Percentiles rank a stretch among this genome's conserved stretches.
These are phyloP conservation scores for Strobilomyces dryophilus DNA, from an alignment of 768 basidiomycete genomes.

Conservation along the genomic window DNA sequence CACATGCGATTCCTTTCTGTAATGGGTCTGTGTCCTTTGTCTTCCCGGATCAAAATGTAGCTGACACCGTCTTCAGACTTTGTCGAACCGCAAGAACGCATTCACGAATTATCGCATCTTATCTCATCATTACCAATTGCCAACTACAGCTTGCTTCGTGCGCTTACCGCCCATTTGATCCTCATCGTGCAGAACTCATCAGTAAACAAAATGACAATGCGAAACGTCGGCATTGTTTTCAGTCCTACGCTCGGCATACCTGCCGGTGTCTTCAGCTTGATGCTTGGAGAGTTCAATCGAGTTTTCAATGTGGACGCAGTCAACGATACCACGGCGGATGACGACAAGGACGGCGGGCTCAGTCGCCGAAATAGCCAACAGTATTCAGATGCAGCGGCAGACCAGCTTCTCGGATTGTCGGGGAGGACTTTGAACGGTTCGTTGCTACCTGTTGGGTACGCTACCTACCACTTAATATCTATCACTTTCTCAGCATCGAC, in stretches of 20 bases:
- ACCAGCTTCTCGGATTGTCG: conserved; percentile 72
- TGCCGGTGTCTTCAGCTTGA: conserved; percentile 93
- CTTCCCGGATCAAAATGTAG: neutral
- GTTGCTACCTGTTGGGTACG: conserved; percentile 21
- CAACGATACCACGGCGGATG: conserved; percentile 21
- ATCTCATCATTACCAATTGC: conserved; percentile 85
- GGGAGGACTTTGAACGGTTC: conserved; percentile 65
- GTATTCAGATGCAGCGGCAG: conserved; percentile 80
- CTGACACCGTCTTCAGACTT: conserved; percentile 57
- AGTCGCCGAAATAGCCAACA: conserved; percentile 77
- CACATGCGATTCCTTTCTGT: conserved; percentile 89
- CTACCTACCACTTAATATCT: conserved; percentile 4
- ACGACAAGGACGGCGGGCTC: conserved; percentile 36
- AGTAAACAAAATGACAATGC: conserved; percentile 97
- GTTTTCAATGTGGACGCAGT: conserved; percentile 79
- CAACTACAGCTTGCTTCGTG: conserved; percentile 92
- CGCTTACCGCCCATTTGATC: conserved; percentile 92
- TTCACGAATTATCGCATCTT: conserved; percentile 79
- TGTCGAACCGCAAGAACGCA: conserved; percentile 81
- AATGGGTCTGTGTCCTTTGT: conserved; percentile 61
- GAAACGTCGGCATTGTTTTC: conserved; percentile 98
- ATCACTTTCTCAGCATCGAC: conserved; percentile 33
- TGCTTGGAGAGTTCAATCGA: conserved; percentile 89
- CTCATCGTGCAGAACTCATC: conserved; percentile 87
- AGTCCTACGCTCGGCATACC: conserved; percentile 97